These are phyloP conservation scores for Casuarina cunninghamiana DNA, from an alignment of 306 rosid species.

Conservation along the genomic window DNA sequence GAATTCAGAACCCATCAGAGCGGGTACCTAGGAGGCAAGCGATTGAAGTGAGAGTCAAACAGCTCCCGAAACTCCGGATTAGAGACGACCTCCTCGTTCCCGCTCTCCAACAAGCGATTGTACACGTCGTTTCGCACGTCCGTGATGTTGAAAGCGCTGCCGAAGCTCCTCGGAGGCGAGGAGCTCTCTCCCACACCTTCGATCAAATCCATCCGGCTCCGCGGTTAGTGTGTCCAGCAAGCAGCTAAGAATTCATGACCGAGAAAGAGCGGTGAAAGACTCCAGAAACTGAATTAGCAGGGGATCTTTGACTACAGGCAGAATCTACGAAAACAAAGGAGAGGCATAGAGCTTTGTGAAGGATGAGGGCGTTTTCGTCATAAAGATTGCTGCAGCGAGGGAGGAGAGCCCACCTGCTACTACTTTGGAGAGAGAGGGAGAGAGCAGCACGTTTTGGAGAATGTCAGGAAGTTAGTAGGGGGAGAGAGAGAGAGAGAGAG, in stretches of 20 bases:
- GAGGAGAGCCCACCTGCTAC: not conserved
- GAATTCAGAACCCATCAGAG: not conserved
- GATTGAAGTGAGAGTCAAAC: conserved; percentile 88
- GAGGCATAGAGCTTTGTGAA: conserved; percentile 18
- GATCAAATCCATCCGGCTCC: conserved; percentile 66
- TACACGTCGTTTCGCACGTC: conserved; percentile 78
- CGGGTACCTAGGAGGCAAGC: conserved; percentile 83
- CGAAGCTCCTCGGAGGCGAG: conserved; percentile 81
- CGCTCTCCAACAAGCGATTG: conserved; percentile 68
- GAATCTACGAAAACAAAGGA: conserved; percentile 24
- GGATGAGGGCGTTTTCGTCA: conserved; percentile 41
- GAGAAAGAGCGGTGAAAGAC: conserved; percentile 14
- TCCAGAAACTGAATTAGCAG: not conserved
- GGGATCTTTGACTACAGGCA: conserved; percentile 40
- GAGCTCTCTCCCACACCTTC: conserved; percentile 99
- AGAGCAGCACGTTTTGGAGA: not conserved
- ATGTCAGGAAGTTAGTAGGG: not conserved
- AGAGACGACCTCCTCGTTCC: conserved; percentile 57
- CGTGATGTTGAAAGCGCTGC: conserved; percentile 43
- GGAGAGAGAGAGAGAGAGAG: not conserved
- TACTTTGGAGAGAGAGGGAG: not conserved
- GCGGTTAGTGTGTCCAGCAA: conserved; percentile 2
- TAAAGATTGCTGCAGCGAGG: not conserved
- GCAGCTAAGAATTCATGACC: conserved; percentile 13
- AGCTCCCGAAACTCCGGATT: conserved; percentile 81